Base-by-base conservation (phyloP, 2,329 filamentous ascomycete species). In the Arthrobotrys sphaeroides region DNA sequence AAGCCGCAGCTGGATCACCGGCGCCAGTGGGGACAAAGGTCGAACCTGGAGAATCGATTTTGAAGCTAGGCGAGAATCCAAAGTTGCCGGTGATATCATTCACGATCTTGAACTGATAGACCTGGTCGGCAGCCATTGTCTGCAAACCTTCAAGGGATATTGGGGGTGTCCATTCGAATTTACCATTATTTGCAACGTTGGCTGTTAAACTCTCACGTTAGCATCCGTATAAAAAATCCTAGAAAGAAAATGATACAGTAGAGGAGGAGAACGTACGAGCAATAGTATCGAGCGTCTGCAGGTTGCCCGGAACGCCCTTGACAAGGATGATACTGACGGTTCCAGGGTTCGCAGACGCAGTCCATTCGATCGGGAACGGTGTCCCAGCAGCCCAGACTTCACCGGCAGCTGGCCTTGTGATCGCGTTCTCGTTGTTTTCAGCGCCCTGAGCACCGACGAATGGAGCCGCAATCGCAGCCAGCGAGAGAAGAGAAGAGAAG, bases 311-410 rank as follows among this genome's bases (percentile, higher is more conserved):
- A 22, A 55, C 43, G 0, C 72, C 64, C 31, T 75, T 69, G 6
- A 75, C 40, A 5, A 75, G 59, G n/a, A 69, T 31, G 24, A 75
- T 75, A 31, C 61, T 75, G 24, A 75, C 57, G 13, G 72, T 75
- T 6, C 72, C 72, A 10, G 72, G 57, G 20, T 69, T 69, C 1
- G 64, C 72, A 22, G 72, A 65, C 1, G 72, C 38, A 18, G 64
- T 60, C 72, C 72, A 75, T 51, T 64, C 38, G 20, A 75, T 67
- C 4, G 16, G 18, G 18, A 69, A 75, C 22, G 72, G 72, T 24
- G 49, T 68, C 12, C 59, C 59, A 5, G 72, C 72, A 5, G 16
- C 13, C 57, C 47, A 64, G 3, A 69, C 47, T 13, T 64, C 72
- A 2, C 51, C 49, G 18, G 64, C 55, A 20, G 64, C 55, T n/a